A percentile compares a stretch with the other conserved stretches of the same genome.
Evolutionary conservation across 2,329 filamentous ascomycete species (phyloP).

Genomic region (Sporothrix schenckii): DNA sequence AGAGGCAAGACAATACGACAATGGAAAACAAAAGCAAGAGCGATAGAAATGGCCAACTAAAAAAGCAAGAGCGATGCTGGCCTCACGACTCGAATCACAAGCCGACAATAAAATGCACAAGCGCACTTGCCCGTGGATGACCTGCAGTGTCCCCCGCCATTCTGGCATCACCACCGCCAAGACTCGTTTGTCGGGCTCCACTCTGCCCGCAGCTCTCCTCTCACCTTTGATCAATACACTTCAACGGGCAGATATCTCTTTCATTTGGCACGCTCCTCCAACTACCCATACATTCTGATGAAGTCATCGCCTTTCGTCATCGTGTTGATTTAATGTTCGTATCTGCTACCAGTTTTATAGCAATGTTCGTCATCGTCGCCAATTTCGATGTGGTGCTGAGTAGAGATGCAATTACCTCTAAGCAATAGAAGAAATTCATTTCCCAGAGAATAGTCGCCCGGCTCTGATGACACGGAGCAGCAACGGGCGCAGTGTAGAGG

Average conservation of each 20-base stretch:
- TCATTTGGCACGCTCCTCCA: background rate
- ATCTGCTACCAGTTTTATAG: background rate
- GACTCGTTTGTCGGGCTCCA: background rate
- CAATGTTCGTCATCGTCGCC: background rate
- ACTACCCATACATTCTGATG: background rate
- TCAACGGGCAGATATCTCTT: background rate
- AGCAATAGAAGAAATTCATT: background rate
- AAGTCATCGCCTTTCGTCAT: background rate
- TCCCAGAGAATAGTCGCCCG: background rate
- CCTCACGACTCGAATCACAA: slow-evolving; percentile 20
- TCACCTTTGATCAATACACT: background rate
- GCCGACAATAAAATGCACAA: slow-evolving; percentile 9
- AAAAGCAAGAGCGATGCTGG: slow-evolving; percentile 15
- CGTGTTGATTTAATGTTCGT: background rate
- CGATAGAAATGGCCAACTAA: slow-evolving; percentile 9
- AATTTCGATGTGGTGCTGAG: background rate
- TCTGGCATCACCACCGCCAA: slow-evolving; percentile 1
- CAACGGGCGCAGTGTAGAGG: background rate
- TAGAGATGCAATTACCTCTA: background rate
- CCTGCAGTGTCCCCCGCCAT: slow-evolving; percentile 26
- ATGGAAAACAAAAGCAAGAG: background rate
- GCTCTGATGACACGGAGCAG: background rate
- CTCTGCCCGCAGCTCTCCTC: slow-evolving; percentile 8
- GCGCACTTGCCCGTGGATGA: slow-evolving; percentile 7
- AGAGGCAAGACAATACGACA: slow-evolving; percentile 8